Base-by-base conservation (phyloP, 352 stramenopile genomes). In the Phytophthora fragariae region DNA sequence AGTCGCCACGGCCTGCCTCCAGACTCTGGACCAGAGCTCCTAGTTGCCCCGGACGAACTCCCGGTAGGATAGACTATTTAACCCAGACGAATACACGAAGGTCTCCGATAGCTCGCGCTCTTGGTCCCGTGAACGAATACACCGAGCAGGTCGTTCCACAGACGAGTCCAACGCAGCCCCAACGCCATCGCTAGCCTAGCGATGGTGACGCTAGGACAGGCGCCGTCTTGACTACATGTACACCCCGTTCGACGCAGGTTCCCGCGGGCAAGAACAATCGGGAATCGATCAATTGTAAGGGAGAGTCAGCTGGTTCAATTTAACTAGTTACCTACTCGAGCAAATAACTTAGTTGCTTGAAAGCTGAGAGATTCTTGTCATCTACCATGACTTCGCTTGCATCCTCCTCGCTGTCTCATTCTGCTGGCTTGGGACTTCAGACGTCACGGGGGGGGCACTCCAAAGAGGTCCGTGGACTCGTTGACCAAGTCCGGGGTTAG, bases 1-100 rank as follows among this genome's bases (percentile, higher is more conserved):
- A 21, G 77, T 87, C 12, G 80, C 80, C 11, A 75, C 68, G 0
- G 77, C 78, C 19, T 73, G 57, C 17, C 71, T 85, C 14, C 66
- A 55, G 4, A 73, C n/a, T n/a, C n/a, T n/a, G n/a, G n/a, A n/a
- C n/a, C n/a, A n/a, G n/a, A n/a, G 33, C 17, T 54, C 11, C 17
- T 63, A 60, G 44, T 50, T 21, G 44, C 5, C 44, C 44, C 44
- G 5, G 27, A 50, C 15, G 39, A 17, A 39, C n/a, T 24, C 33
- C 46, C 27, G 10, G 59, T 72, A 72, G 63, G 52, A 21, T 68
- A 72, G 62, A 12, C 44, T 68, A 62, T 62, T 68, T 68, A 61
- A 61, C 15, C 27, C 57, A 15, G 3, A 24, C 31, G 19, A 62
- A 50, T 50, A 50, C 17, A 50, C 44, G 44, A 9, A 50, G 44